Conservation (phyloP, 257 asterid genomes). For the Solanum tacnaense region DNA sequence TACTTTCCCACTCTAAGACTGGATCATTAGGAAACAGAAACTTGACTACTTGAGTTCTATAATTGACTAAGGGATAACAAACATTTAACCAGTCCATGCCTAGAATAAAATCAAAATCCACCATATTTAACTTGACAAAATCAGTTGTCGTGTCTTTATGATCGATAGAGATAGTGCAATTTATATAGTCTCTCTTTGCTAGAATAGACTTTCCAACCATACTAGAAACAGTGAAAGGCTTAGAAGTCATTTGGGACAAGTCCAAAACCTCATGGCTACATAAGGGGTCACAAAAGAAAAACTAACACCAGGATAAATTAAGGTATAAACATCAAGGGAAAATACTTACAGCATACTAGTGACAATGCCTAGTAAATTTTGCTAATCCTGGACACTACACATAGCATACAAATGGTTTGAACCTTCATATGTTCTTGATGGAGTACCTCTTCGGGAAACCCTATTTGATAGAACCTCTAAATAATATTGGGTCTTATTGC, state of each 20-base stretch:
- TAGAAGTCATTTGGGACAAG: neutral
- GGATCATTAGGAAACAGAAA: neutral
- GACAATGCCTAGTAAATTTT: neutral
- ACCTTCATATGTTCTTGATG: neutral
- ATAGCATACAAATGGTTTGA: neutral
- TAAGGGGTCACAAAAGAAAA: neutral
- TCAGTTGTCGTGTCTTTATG: neutral
- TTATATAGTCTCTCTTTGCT: neutral
- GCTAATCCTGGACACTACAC: neutral
- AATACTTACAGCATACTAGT: neutral
- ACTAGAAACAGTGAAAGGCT: neutral
- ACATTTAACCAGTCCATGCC: neutral
- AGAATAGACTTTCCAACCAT: neutral
- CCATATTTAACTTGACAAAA: neutral
- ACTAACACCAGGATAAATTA: no score
- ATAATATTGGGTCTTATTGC: neutral
- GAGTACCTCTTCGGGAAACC: neutral
- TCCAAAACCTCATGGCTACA: neutral
- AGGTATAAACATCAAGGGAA: neutral
- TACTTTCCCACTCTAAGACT: neutral
- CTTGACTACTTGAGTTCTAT: neutral
- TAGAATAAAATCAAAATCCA: neutral
- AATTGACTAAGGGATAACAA: neutral
- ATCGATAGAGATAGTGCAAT: neutral
- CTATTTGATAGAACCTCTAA: neutral